A percentile compares a stretch with the other conserved stretches of the same genome.
Conservation (phyloP, 441 rosid genomes). For the Aquilaria agallochum region DNA sequence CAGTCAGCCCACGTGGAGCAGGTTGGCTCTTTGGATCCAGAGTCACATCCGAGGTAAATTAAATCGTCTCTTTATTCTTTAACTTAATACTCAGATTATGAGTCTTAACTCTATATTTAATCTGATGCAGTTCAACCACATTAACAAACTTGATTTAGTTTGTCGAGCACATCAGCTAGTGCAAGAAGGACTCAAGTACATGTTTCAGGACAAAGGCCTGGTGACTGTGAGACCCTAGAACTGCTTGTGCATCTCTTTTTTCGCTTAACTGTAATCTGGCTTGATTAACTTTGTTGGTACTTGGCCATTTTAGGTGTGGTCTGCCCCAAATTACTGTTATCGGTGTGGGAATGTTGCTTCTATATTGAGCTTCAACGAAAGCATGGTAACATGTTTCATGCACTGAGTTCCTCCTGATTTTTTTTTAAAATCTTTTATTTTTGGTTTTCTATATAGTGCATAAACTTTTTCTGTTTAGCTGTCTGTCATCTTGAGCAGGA, state of each 20-base stretch:
- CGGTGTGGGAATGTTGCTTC: conserved; percentile 99
- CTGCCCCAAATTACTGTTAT: conserved; percentile 98
- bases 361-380: conserved; percentile 96
- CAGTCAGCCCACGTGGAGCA: conserved; percentile 99
- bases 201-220: conserved; percentile 99
- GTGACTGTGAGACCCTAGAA: conserved; percentile 70
- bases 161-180: conserved; percentile 99
- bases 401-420: neutral
- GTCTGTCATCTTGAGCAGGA: neutral
- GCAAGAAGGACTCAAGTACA: conserved; percentile 99
- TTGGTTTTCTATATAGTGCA: no score
- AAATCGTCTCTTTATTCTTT: neutral
- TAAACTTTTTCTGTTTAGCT: neutral
- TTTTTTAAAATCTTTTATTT: neutral
- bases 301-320: conserved; percentile 79
- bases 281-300: conserved; percentile 20
- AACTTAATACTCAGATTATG: conserved; percentile 7
- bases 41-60: conserved; percentile 94
- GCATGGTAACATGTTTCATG: conserved; percentile 64
- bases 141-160: conserved; percentile 94
- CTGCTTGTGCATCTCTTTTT: conserved; percentile 3
- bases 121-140: conserved; percentile 79
- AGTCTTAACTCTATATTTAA: conserved; percentile 6
- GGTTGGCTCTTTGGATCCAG: conserved; percentile 99
- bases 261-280: conserved; percentile 9